Evolutionary conservation across 2,329 filamentous ascomycete species (phyloP).

Genomic region (Capronia epimyces): DNA sequence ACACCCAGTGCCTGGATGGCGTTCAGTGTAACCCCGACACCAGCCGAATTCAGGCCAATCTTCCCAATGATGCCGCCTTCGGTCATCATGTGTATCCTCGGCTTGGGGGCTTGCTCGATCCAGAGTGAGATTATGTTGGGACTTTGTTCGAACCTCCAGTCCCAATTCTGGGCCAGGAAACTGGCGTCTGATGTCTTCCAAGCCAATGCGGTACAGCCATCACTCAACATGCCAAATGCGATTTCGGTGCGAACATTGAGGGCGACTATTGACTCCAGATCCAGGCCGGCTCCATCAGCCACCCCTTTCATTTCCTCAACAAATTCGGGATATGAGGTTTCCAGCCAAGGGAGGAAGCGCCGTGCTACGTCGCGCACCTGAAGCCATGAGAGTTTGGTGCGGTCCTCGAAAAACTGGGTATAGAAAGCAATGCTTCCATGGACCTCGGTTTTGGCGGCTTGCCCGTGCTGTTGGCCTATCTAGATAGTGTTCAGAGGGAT

Average conservation of each 20-base stretch:
- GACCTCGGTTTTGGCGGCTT: conserved; percentile 29
- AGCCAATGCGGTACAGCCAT: conserved; percentile 54
- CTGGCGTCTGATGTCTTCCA: conserved; percentile 42
- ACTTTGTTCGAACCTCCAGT: conserved; percentile 49
- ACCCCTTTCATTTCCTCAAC: conserved; percentile 41
- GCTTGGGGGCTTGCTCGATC: conserved; percentile 43
- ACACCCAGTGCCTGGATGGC: conserved; percentile 51
- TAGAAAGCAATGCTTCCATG: conserved; percentile 33
- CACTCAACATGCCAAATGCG: conserved; percentile 52
- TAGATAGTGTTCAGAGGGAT: conserved; percentile 4
- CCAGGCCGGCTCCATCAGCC: conserved; percentile 47
- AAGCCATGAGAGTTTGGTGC: conserved; percentile 42
- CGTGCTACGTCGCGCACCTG: conserved; percentile 44
- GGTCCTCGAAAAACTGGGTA: conserved; percentile 26
- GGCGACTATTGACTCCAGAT: conserved; percentile 51
- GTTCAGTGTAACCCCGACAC: conserved; percentile 54
- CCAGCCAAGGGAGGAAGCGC: conserved; percentile 41
- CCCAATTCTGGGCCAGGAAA: conserved; percentile 55
- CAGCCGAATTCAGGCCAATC: conserved; percentile 51
- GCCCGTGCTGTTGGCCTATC: conserved; percentile 33
- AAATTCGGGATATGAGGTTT: conserved; percentile 32
- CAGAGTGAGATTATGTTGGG: conserved; percentile 48
- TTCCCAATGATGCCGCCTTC: conserved; percentile 56
- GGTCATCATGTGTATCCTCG: conserved; percentile 51
- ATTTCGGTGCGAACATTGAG: conserved; percentile 58